These are phyloP conservation scores for Exophiala sp. DNA, from an alignment of 2,329 filamentous ascomycete genomes.

Conservation along the genomic window DNA sequence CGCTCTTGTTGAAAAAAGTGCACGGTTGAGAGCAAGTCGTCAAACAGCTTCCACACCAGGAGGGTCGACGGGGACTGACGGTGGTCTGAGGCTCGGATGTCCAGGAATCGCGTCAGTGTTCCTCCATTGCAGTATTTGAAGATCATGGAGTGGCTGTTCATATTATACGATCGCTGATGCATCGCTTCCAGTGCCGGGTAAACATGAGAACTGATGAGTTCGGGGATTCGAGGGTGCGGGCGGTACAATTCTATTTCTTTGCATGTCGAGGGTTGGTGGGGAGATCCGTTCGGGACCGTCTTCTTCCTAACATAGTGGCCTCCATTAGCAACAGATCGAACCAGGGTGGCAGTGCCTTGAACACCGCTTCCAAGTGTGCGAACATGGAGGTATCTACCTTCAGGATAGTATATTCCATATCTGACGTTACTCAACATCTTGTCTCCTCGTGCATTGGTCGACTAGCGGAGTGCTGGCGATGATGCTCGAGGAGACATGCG, in stretches of 20 bases:
- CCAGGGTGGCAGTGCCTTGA: conserved; percentile 5
- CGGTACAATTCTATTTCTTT: conserved; percentile 11
- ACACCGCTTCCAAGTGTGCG: conserved; percentile 1
- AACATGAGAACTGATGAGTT: conserved; percentile 1
- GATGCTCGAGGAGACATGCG: neutral
- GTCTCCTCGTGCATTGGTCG: neutral
- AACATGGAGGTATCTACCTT: conserved; percentile 7
- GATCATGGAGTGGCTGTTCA: conserved; percentile 9
- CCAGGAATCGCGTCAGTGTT: conserved; percentile 7
- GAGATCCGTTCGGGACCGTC: neutral
- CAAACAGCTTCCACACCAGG: conserved; percentile 7
- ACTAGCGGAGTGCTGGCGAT: neutral
- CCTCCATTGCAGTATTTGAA: conserved; percentile 16
- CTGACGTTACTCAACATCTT: neutral
- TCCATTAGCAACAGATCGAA: conserved; percentile 12
- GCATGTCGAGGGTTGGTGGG: neutral
- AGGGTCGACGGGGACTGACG: neutral
- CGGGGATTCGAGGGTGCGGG: conserved; percentile 4
- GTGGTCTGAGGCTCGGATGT: neutral
- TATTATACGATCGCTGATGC: neutral
- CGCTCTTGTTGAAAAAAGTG: conserved; percentile 7
- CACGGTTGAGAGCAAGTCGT: conserved; percentile 7
- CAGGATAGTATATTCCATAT: conserved; percentile 15
- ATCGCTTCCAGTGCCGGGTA: neutral
- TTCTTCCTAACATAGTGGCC: conserved; percentile 22